Base-by-base conservation (phyloP, 2,329 filamentous ascomycete genomes). In the Ascocoryne sarcoides region DNA sequence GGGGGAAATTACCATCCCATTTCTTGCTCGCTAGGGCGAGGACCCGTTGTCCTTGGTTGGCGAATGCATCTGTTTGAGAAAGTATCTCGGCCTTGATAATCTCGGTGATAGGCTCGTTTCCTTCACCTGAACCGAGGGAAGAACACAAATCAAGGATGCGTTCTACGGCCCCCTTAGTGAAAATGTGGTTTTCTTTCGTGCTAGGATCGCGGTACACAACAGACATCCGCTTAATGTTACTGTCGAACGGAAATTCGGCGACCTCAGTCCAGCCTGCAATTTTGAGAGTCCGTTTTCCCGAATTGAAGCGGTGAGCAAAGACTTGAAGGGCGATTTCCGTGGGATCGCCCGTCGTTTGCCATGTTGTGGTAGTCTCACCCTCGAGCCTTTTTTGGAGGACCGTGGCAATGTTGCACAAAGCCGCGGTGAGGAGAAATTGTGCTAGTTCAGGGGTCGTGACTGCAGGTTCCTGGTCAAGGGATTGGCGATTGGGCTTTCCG, bases 311-410 rank as follows among this genome's bases (percentile, higher is more conserved):
- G 51, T 73, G 67, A 2, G 76, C 73, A 49, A 83, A 78, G 5
- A 82, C 76, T 43, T 81, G 75, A 2, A 83, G 69, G 4, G 78
- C 78, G 43, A 82, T 78, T 51, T 83, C 79, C 3, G 79, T 83
- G 2, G 75, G 74, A 46, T 79, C 75, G n/a, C 75, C 76, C 34
- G 73, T 69, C 18, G 73, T 68, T 37, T 70, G 67, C 76, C 76
- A 79, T 32, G 61, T 59, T 4, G 64, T 63, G 12, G 63, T 58
- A 8, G 48, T 41, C n/a, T 55, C 47, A 43, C 73, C 49, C 37
- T 52, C 52, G 10, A 39, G 29, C n/a, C 45, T 32, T 33, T 56
- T 54, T 2, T 51, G 28, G n/a, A 37, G 68, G 3, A 79, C 69
- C 32, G 68, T 69, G 2, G 75, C 71, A 10, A 79, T 59, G 47